Evolutionary conservation across 164 flowering plant genomes (phyloP), one percentile per base, ranked within the genome.

Genomic region (Sextonia rubra): DNA sequence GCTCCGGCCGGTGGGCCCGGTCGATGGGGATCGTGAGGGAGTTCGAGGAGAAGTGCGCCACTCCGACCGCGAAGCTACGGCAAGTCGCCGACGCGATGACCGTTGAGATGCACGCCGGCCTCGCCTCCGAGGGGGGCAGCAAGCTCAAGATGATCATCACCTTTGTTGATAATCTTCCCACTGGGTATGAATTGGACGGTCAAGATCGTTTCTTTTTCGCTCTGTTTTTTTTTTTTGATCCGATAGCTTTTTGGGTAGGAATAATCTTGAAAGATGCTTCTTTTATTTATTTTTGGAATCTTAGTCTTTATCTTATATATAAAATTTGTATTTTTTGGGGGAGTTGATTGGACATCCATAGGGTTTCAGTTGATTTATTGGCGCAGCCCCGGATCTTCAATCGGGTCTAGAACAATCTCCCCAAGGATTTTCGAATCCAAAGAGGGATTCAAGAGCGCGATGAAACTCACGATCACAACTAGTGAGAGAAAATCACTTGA

Each of bases 141-240:
- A 93, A 90, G 85, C 95, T 95, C 74, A 95, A 93, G 88, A 95
- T 95, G 99, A 77, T 95, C 44, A 90, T 93, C 71, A 91, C 97
- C 88, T 91, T 84, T 71, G 97, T 91, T 9, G 97, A 95, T 49
- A 93, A 88, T 76, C 97, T 95, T 25, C 98, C 99, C 20, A 81
- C 92, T 27, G 99, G 99, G 98, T 95, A 77, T 52, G 58, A 20
- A 52, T 20, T 15, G 58, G 17, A 15, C 14, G 17, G 58, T 15
- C n/a, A 52, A 3, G n/a, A 52, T 52, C n/a, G 44, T 52, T 20
- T 52, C 6, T 14, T 4, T 52, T 20, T 20, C 58, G 4, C 58
- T 52, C n/a, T 20, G 17, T 18, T 5, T 52, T 52, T 20, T 20
- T 52, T 20, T 52, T 17, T 12, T 15, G 58, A 52, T 52, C 4